Evolutionary conservation across 2,329 filamentous ascomycete genomes (phyloP), one percentile per base, ranked within the genome.

Genomic region (Sporothrix luriei): DNA sequence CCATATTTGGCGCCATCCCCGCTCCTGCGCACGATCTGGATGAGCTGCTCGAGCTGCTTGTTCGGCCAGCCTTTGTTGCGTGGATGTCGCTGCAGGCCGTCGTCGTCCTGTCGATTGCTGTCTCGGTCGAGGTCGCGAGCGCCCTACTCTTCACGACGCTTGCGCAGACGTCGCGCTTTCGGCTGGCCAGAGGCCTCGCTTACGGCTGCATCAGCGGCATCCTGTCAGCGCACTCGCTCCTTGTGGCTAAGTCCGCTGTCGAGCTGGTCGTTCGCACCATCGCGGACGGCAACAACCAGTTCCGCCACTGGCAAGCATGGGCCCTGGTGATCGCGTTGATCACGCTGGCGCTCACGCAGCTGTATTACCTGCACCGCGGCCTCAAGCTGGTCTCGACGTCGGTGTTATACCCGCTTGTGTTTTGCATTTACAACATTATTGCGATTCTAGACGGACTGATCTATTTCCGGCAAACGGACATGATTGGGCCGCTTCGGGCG

Each of bases 351-450:
- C 85, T 99, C 57, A 91, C 89, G 57, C 95, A 99, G 79, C 86
- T 99, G 6, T 99, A 97, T 81, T 98, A 96, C 79, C 87, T 99
- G 71, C 95, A 99, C 78, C 88, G 92, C 55, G 95, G 95, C 68
- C 85, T 99, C 72, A 97, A 97, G 80, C 85, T 99, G 67, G 93
- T 96, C 79, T 97, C 94, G 68, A 98, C 95, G 26, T 97, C 93
- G 76, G 91, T 98, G 72, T 85, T 99, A 74, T 99, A 99, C 79
- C 95, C 95, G 5, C 90, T 98, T 75, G 94, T 98, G 51, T 99
- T 99, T 80, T 99, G 95, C 84, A 88, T 98, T 73, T 99, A 98
- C 85, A 99, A 99, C 84, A 97, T 99, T 76, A 94, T 98, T 76
- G 95, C 95, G 74, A 99, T 99, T 74, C 84, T 98, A 74, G 95